A percentile compares a stretch with the other conserved stretches of the same genome.
Conservation (phyloP, 2,329 filamentous ascomycete species). For the Verticillium zaregamsianum region DNA sequence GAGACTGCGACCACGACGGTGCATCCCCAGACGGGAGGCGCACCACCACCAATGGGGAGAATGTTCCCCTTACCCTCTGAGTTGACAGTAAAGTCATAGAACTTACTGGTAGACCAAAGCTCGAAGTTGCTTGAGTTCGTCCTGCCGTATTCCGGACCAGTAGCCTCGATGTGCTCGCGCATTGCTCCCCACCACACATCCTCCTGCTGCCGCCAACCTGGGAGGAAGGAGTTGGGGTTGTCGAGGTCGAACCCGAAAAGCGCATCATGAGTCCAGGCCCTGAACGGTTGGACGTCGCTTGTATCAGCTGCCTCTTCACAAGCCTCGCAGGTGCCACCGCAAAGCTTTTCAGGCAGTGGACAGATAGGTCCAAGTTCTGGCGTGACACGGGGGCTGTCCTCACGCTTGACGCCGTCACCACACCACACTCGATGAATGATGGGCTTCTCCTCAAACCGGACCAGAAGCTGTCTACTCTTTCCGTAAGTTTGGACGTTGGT, state of each 20-base stretch:
- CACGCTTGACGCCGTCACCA: background rate
- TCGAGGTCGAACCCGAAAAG: background rate
- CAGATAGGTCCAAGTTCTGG: background rate
- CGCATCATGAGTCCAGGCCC: background rate
- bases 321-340: background rate
- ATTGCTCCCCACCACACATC: background rate
- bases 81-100: background rate
- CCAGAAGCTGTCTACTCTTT: background rate
- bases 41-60: background rate
- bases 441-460: background rate
- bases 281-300: background rate
- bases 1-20: conserved; percentile 1
- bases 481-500: background rate
- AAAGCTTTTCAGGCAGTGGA: background rate
- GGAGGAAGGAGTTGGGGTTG: background rate
- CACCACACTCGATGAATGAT: background rate
- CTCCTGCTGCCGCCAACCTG: background rate
- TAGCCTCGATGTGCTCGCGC: background rate
- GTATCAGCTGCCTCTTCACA: background rate
- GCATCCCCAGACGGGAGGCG: conserved; percentile 7
- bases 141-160: background rate
- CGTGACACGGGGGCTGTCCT: background rate
- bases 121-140: background rate
- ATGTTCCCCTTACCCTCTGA: background rate
- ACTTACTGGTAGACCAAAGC: background rate